Base-by-base conservation (phyloP, 768 basidiomycete genomes). In the Ramaria sp. region DNA sequence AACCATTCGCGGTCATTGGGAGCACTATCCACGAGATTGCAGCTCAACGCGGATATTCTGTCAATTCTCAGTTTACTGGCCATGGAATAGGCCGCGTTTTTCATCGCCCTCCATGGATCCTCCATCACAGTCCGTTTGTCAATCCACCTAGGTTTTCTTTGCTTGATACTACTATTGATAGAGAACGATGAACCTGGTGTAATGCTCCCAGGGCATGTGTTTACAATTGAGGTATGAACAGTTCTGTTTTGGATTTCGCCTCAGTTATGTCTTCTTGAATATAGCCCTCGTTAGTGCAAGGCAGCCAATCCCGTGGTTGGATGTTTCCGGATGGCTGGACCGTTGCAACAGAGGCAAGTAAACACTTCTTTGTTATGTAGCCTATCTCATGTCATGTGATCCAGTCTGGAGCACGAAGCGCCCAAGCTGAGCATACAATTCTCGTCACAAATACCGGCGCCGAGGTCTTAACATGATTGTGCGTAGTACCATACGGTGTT, bases 251-350 rank as follows among this genome's bases (percentile, higher is more conserved):
- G 24, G 20, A 27, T 20, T 45, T 43, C 34, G 9, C 32, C 32
- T 28, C n/a, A 43, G 7, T 30, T 52, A 28, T 42, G n/a, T 54
- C 37, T 34, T 42, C 27, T 22, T 18, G 39, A 25, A 44, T 37
- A 10, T 56, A 89, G 85, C 91, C 91, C 3, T 74, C 75, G 45
- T 71, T 95, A 30, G 76, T 94, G 12, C 86, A 91, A 68, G 91
- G 91, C 10, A 66, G 70, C 5, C 73, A 86, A 55, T 73, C 88
- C 0, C 64, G 69, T 24, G 79, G 79, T 2, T 85, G 83, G 79
- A 78, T 89, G 55, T 94, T 88, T 66, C 88, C 88, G 1, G 93
- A 95, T 63, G 89, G 88, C 24, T 95, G 93, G 93, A 92, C 90
- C 2, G 82, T 85, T n/a, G 86, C 87, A 0, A 92, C 91, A 0